A percentile compares a stretch with the other conserved stretches of the same genome.
Evolutionary conservation across 2,329 filamentous ascomycete species (phyloP).

Genomic region (Paecilomyces formosus): DNA sequence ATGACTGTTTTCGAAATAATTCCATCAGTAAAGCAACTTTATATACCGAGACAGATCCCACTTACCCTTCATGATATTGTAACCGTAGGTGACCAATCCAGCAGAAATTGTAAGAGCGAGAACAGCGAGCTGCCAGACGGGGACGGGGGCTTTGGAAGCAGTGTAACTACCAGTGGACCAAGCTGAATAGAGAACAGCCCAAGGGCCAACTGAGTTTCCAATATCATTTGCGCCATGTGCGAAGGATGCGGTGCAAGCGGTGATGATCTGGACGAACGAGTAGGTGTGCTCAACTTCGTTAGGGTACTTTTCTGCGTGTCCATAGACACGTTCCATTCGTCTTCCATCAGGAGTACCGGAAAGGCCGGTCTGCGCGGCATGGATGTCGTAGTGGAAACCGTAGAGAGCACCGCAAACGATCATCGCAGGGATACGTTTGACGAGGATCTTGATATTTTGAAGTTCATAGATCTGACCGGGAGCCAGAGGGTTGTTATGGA

Average conservation of each 20-base stretch:
- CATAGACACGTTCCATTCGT: conserved; percentile 59
- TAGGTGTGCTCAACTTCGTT: conserved; percentile 62
- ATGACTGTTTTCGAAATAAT: conserved; percentile 22
- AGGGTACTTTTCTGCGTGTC: conserved; percentile 55
- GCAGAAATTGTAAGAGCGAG: conserved; percentile 56
- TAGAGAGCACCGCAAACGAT: conserved; percentile 59
- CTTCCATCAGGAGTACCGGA: conserved; percentile 63
- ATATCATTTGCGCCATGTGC: conserved; percentile 71
- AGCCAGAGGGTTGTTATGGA: conserved; percentile 67
- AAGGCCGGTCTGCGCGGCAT: conserved; percentile 65
- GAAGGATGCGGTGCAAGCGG: conserved; percentile 44
- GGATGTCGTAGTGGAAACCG: conserved; percentile 75
- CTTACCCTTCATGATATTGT: conserved; percentile 76
- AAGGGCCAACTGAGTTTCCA: conserved; percentile 62
- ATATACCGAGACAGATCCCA: neutral
- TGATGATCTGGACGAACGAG: conserved; percentile 48
- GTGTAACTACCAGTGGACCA: conserved; percentile 58
- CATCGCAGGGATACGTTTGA: conserved; percentile 62
- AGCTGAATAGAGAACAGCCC: conserved; percentile 62
- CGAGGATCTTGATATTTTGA: conserved; percentile 57
- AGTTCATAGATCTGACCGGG: conserved; percentile 66
- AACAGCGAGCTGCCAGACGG: conserved; percentile 70
- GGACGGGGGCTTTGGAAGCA: conserved; percentile 57
- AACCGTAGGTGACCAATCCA: conserved; percentile 67
- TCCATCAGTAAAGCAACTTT: no score